Evolutionary conservation across 2,329 filamentous ascomycete species (phyloP).

Genomic region (Sporothrix phasma): DNA sequence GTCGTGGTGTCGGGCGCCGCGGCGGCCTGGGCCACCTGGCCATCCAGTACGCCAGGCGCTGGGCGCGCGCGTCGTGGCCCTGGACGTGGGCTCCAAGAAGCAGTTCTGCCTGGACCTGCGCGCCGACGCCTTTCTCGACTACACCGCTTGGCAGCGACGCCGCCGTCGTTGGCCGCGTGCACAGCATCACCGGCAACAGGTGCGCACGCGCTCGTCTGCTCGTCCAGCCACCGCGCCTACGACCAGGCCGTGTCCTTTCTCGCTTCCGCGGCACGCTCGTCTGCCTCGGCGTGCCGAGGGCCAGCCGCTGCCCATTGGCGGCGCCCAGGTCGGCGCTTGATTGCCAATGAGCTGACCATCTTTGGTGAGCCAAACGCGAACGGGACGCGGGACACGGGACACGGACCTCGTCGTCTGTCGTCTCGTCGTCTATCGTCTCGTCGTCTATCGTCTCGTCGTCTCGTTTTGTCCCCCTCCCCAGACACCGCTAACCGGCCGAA

Average conservation of each 20-base stretch:
- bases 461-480: no score
- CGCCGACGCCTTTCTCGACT: slow-evolving; percentile 48
- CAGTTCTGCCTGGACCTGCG: slow-evolving; percentile 35
- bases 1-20: slow-evolving; percentile 64
- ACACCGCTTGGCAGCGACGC: slow-evolving; percentile 35
- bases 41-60: slow-evolving; percentile 83
- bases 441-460: no score
- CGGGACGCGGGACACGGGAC: no score
- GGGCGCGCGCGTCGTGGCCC: slow-evolving; percentile 70
- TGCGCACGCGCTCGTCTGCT: slow-evolving; percentile 52
- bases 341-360: no score
- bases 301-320: no score
- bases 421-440: no score
- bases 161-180: slow-evolving; percentile 26
- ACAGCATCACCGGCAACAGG: slow-evolving; percentile 19
- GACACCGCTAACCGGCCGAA: no score
- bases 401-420: no score
- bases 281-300: slow-evolving; percentile 56
- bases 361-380: no score
- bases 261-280: slow-evolving; percentile 52
- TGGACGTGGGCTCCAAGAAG: slow-evolving; percentile 72
- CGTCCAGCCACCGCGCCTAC: slow-evolving; percentile 56
- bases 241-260: slow-evolving; percentile 58
- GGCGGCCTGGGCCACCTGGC: slow-evolving; percentile 64
- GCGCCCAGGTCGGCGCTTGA: no score